Conservation (phyloP, 164 flowering plant genomes). For the Brasenia schreberi region DNA sequence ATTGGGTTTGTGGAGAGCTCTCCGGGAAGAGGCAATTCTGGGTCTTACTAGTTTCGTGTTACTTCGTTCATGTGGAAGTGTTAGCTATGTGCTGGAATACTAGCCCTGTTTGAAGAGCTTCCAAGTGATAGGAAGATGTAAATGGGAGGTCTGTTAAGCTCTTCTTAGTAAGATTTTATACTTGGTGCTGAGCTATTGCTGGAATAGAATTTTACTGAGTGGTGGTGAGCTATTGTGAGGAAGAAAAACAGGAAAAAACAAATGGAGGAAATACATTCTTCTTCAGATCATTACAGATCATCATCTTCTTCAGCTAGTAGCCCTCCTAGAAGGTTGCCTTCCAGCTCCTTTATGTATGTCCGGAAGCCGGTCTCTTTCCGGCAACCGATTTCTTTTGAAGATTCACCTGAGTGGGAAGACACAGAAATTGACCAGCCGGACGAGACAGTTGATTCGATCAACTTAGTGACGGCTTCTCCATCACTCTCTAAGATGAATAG, state of each 20-base stretch:
- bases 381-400: conserved; percentile 93
- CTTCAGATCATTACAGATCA: conserved; percentile 85
- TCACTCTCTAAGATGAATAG: conserved; percentile 78
- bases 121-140: not conserved
- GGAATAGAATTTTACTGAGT: not conserved
- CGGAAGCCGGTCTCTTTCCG: conserved; percentile 77
- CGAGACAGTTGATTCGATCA: conserved; percentile 60
- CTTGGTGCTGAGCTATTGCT: no score
- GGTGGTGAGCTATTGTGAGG: not conserved
- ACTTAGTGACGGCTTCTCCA: conserved; percentile 58
- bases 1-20: no score
- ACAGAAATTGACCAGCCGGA: conserved; percentile 57
- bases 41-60: no score
- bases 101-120: not conserved
- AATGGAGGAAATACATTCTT: conserved; percentile 97
- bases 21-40: no score
- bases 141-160: not conserved
- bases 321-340: conserved; percentile 77
- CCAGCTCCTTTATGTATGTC: conserved; percentile 75
- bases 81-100: no score
- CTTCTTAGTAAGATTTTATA: no score
- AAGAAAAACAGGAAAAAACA: not conserved
- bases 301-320: conserved; percentile 95
- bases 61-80: no score
- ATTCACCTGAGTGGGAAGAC: conserved; percentile 98